Evolutionary conservation across 2,329 filamentous ascomycete genomes (phyloP).

Genomic region (Aspergillus fumigatiaffinis): DNA sequence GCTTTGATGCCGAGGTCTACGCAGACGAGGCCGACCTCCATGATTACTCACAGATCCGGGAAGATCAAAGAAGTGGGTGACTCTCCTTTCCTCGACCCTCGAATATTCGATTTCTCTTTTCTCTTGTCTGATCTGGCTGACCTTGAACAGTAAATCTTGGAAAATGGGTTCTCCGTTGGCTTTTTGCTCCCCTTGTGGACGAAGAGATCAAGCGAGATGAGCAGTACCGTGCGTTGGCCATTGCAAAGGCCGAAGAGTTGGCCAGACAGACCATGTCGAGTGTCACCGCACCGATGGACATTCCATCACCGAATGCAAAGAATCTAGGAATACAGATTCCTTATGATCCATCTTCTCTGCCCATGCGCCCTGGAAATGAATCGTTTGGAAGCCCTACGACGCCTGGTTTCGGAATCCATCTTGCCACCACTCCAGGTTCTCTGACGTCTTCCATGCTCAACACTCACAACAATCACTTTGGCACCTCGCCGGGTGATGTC

Average conservation of each 20-base stretch:
- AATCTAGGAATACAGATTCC: conserved; percentile 26
- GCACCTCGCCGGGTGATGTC: conserved; percentile 29
- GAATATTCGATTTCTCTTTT: neutral
- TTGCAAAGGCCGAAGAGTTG: conserved; percentile 59
- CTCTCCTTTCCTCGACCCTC: neutral
- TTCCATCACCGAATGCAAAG: conserved; percentile 40
- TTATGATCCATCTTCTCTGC: conserved; percentile 42
- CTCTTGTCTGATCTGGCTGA: conserved; percentile 4
- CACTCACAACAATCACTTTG: conserved; percentile 27
- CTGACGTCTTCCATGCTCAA: conserved; percentile 30
- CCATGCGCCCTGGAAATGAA: conserved; percentile 61
- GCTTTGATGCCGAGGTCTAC: conserved; percentile 96
- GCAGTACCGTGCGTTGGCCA: conserved; percentile 63
- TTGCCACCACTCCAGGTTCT: conserved; percentile 62
- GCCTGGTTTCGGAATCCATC: conserved; percentile 72
- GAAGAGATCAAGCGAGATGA: conserved; percentile 85
- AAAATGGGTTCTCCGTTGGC: conserved; percentile 90
- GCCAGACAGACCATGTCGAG: conserved; percentile 53
- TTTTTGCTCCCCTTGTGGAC: conserved; percentile 84
- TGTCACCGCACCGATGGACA: conserved; percentile 59
- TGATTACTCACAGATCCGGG: conserved; percentile 74
- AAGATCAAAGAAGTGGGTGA: conserved; percentile 83
- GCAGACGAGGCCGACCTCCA: conserved; percentile 79
- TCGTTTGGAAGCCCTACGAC: conserved; percentile 60
- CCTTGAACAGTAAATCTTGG: conserved; percentile 75